Base-by-base conservation (phyloP, 768 basidiomycete species). In the Lactifluus echinatus region DNA sequence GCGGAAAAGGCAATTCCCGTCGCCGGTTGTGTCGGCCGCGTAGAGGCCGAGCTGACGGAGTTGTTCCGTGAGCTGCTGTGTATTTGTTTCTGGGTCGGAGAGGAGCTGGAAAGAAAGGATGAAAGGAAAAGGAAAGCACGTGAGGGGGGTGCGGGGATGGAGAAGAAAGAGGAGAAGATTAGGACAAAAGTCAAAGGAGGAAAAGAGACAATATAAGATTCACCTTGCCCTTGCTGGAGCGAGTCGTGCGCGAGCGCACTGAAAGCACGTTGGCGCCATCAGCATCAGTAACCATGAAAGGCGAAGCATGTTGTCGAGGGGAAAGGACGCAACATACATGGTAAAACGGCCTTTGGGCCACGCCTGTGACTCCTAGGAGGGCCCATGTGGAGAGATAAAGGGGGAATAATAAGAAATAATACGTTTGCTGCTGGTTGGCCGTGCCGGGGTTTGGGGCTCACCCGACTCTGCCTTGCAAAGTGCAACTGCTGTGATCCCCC, bases 1-100 rank as follows among this genome's bases (percentile, higher is more conserved):
- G 45, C 92, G 85, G 72, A 94, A 96, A 61, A 96, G 81, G 71
- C 93, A 96, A 72, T 94, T 95, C 46, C 93, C 93, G 70, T 95
- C 89, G 50, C 90, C 92, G 42, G 90, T 70, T 17, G 89, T 94
- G 62, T 82, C 76, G 3, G 89, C 88, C n/a, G 92, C 86, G 68
- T 94, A 94, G 8, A 94, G 76, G 2, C 91, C 90, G 51, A 92
- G 73, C 5, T 82, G 76, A 48, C 82, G 80, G 37, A 95, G 82
- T 72, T 93, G 89, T 53, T 77, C 74, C 6, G 76, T 81, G 62
- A 94, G 83, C 50, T 76, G 78, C 56, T 79, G 78, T 21, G 81
- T 82, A 69, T 81, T 87, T 64, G 81, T 74, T 39, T 75, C 75
- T 52, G 86, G 83, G 72, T 85, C 80, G 39, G 80, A 72, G 45